Base-by-base conservation (phyloP, 345 rosid species). In the Brassica rapa region DNA sequence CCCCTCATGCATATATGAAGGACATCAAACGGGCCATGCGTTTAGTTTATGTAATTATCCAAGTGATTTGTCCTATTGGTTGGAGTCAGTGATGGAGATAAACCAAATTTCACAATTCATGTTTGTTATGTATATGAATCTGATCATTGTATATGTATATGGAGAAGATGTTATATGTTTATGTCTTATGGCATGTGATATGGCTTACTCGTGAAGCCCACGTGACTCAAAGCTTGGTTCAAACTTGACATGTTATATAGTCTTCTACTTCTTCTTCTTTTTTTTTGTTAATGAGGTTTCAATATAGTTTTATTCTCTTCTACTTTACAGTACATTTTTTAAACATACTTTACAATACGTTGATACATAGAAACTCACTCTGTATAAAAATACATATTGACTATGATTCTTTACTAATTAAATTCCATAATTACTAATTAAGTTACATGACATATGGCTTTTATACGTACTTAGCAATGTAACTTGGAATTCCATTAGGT, bases 111-210 rank as follows among this genome's bases (percentile, higher is more conserved):
- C 62, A 62, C 63, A 33, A 23, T n/a, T 53, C 55, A 33, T 62
- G 16, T 67, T 67, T 59, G 73, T 57, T 43, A 66, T 35, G n/a
- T 29, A 43, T 46, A 43, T 57, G 16, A 56, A 66, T 57, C 46
- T 67, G 62, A 29, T 46, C 71, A 59, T 12, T 43, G 51, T 43
- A 46, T 72, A 8, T 14, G n/a, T 16, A 32, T 14, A 43, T 73
- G 35, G 14, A 32, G 83, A 84, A 82, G 87, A 85, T 88, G 93
- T 81, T 86, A 86, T 85, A 83, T 82, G 89, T 81, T 85, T 86
- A 84, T 83, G 56, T 14, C 27, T 67, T 59, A 77, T 59, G 71
- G 60, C 91, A 88, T 86, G 89, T 87, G 87, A 70, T 77, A 81
- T 78, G 82, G 63, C 64, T 57, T 49, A 55, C 82, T 85, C 89